A percentile compares a stretch with the other conserved stretches of the same genome.
These are phyloP conservation scores for Fusarium longipes DNA, from an alignment of 2,329 filamentous ascomycete genomes.

Conservation along the genomic window DNA sequence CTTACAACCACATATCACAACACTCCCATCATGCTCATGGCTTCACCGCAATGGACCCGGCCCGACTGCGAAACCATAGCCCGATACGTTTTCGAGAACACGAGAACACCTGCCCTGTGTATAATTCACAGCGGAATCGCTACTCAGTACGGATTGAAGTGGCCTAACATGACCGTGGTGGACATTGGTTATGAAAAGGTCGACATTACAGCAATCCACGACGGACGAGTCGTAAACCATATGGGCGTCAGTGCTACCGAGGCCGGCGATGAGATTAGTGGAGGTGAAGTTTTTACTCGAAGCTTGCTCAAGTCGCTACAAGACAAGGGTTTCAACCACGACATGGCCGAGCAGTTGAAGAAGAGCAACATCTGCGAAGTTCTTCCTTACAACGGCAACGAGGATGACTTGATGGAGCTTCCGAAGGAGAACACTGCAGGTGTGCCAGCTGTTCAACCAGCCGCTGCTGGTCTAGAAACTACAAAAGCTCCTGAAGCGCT, in stretches of 20 bases:
- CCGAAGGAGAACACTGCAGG: conserved; percentile 56
- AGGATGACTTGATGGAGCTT: conserved; percentile 60
- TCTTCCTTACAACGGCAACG: conserved; percentile 64
- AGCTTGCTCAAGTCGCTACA: conserved; percentile 75
- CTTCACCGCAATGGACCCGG: conserved; percentile 89
- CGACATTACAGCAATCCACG: conserved; percentile 89
- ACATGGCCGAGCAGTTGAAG: conserved; percentile 79
- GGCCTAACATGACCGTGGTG: conserved; percentile 82
- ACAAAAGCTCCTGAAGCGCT: conserved; percentile 52
- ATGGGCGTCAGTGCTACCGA: conserved; percentile 70
- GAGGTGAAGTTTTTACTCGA: conserved; percentile 88
- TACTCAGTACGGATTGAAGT: conserved; percentile 83
- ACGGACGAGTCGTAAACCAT: conserved; percentile 79
- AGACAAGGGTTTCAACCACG: conserved; percentile 67
- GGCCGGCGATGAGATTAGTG: conserved; percentile 67
- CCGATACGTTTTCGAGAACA: conserved; percentile 97
- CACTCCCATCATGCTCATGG: conserved; percentile 90
- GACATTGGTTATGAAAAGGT: conserved; percentile 94
- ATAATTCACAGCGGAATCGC: conserved; percentile 91
- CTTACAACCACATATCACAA: conserved; percentile 95
- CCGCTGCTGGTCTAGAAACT: conserved; percentile 43
- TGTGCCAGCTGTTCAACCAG: conserved; percentile 23
- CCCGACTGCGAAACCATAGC: conserved; percentile 88
- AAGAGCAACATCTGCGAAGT: conserved; percentile 75
- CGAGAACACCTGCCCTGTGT: conserved; percentile 91